Conservation (phyloP, 345 rosid species). For the Schrenkiella parvula region DNA sequence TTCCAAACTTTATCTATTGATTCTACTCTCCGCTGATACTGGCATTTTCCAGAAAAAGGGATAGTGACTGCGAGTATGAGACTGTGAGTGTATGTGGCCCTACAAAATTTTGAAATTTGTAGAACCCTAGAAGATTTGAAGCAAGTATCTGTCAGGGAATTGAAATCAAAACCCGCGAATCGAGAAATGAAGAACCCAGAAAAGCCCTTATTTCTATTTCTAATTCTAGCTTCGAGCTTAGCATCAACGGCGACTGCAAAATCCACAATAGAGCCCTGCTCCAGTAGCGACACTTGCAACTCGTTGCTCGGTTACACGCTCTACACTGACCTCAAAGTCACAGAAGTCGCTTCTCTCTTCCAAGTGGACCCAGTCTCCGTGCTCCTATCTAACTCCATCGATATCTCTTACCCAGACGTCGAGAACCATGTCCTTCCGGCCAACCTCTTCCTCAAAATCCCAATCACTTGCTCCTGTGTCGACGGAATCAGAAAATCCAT, state of each 20-base stretch:
- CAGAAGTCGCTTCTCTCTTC: constrained; percentile 90
- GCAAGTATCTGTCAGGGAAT: not conserved
- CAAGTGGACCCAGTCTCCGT: constrained; percentile 78
- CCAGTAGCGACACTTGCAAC: constrained; percentile 70
- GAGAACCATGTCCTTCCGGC: constrained; percentile 91
- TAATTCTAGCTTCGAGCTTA: constrained; percentile 37
- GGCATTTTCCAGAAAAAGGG: not conserved
- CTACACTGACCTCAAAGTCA: constrained; percentile 86
- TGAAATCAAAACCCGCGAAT: not conserved
- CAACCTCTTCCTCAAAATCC: constrained; percentile 74
- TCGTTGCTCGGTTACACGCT: constrained; percentile 88
- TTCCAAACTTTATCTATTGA: not conserved
- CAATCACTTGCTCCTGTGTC: constrained; percentile 77
- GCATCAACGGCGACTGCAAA: constrained; percentile 43
- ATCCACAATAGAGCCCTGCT: constrained; percentile 95
- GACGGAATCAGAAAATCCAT: constrained; percentile 87
- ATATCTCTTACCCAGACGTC: constrained; percentile 86
- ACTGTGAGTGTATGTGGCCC: not conserved
- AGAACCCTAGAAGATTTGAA: too few relatives aligned
- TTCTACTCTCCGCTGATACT: not conserved
- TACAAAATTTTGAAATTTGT: too few relatives aligned
- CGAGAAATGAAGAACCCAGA: constrained; percentile 42
- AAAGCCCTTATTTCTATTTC: constrained; percentile 20
- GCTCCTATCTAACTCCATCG: constrained; percentile 79
- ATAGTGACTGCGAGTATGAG: too few relatives aligned